phyloP scores from a whole-genome alignment of 805 yeast species.

The Kazachstania viticola region DNA sequence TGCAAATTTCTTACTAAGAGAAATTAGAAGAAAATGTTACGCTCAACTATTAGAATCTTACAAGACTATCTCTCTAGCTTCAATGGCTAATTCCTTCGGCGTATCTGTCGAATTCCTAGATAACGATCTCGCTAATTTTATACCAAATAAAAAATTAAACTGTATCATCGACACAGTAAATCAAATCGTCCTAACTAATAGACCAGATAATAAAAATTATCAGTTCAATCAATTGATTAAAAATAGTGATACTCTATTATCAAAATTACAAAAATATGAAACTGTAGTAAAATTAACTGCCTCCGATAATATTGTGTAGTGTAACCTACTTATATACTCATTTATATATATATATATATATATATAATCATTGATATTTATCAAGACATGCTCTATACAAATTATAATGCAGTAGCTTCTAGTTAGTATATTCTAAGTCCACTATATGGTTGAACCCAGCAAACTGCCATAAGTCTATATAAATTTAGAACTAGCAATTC shows the following conservation, averaged over 20 bases:
- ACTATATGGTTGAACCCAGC: too few species aligned
- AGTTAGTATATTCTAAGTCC: too few species aligned
- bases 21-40: slow-evolving; percentile 89
- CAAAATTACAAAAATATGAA: slow-evolving; percentile 91
- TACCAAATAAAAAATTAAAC: slow-evolving; percentile 86
- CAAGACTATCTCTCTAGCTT: slow-evolving; percentile 75
- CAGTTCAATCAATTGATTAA: slow-evolving; percentile 83
- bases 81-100: slow-evolving; percentile 91
- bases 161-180: slow-evolving; percentile 93
- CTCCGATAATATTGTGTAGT: slow-evolving; percentile 50
- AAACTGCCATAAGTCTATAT: too few species aligned
- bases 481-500: too few species aligned
- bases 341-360: neutral
- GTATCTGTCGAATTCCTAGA: slow-evolving; percentile 84
- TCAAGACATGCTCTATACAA: too few species aligned
- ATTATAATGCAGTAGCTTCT: too few species aligned
- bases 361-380: too few species aligned
- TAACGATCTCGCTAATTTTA: slow-evolving; percentile 74
- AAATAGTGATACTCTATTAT: slow-evolving; percentile 84
- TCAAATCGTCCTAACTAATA: slow-evolving; percentile 88
- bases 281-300: slow-evolving; percentile 96
- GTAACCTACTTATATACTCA: neutral
- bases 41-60: slow-evolving; percentile 90
- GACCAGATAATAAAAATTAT: slow-evolving; percentile 92
- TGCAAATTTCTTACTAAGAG: slow-evolving; percentile 76